These are phyloP conservation scores for Oldenlandia corymbosa DNA, from an alignment of 257 asterid genomes.

Conservation along the genomic window DNA sequence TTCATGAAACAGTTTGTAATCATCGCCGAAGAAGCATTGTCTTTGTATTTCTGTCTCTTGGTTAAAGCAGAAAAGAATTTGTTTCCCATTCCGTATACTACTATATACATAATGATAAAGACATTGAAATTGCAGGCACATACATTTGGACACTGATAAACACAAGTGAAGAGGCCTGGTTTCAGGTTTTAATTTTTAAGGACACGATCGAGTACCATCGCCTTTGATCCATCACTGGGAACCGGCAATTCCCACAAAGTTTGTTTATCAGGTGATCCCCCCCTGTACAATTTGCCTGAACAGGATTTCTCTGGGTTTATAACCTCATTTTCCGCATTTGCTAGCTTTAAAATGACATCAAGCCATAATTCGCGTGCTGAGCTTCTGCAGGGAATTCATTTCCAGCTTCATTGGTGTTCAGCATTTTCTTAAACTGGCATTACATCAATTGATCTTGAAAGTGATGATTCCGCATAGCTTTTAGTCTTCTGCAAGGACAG, in stretches of 20 bases:
- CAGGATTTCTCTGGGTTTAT: slow-evolving; percentile 1
- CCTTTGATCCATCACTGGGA: background rate
- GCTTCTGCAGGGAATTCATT: background rate
- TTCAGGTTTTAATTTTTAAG: background rate
- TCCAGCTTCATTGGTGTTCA: slow-evolving; percentile 3
- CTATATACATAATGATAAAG: slow-evolving; percentile 6
- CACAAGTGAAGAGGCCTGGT: background rate
- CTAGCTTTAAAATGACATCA: slow-evolving; percentile 2
- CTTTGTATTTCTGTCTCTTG: background rate
- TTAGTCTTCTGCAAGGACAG: slow-evolving; percentile 17
- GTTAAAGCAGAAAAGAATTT: background rate
- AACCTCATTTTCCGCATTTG: background rate
- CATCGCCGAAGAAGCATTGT: background rate
- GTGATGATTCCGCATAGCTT: slow-evolving; percentile 26
- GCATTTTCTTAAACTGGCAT: slow-evolving; percentile 24
- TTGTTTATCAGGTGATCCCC: background rate
- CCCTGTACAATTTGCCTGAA: background rate
- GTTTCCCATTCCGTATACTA: background rate
- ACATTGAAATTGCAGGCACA: background rate
- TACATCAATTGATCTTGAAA: slow-evolving; percentile 33
- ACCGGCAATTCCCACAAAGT: background rate
- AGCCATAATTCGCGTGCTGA: background rate
- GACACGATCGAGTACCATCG: background rate
- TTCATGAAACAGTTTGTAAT: background rate
- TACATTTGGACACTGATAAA: background rate